Evolutionary conservation across 495 filamentous ascomycete species (phyloP).

Genomic region (Tetracladium setigerum): DNA sequence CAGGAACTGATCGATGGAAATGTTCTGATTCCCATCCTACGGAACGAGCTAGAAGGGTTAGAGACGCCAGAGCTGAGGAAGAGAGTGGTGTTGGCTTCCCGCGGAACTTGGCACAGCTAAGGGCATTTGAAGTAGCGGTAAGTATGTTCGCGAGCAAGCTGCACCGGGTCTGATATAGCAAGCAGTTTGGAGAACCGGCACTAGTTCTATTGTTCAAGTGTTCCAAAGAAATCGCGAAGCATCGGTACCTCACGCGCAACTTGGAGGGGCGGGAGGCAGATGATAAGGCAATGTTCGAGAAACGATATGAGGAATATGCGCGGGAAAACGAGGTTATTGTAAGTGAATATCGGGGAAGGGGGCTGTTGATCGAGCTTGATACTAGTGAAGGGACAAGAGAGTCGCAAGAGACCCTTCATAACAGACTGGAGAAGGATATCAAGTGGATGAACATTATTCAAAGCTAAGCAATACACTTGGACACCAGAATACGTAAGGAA

Average conservation of each 20-base stretch:
- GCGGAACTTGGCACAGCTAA: slow-evolving; percentile 2
- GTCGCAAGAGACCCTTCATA: neutral
- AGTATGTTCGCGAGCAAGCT: too few species aligned
- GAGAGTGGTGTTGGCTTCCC: slow-evolving; percentile 6
- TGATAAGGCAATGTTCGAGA: slow-evolving; percentile 10
- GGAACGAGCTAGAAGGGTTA: neutral
- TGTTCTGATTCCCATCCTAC: slow-evolving; percentile 1
- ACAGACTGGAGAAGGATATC: slow-evolving; percentile 1
- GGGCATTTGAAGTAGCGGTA: slow-evolving; percentile 3
- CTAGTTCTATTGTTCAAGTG: slow-evolving; percentile 12
- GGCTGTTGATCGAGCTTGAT: neutral
- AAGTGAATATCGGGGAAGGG: neutral
- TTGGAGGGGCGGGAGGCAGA: slow-evolving; percentile 4
- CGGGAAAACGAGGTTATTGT: neutral
- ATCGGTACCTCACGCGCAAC: slow-evolving; percentile 4
- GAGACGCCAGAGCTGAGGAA: neutral
- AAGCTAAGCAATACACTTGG: too few species aligned
- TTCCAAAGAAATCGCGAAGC: slow-evolving; percentile 7
- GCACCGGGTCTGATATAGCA: slow-evolving; percentile 2
- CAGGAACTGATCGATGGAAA: slow-evolving; percentile 3
- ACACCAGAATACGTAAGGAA: too few species aligned
- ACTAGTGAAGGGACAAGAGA: neutral
- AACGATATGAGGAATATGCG: slow-evolving; percentile 8
- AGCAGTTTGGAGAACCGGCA: neutral
- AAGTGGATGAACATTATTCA: slow-evolving; percentile 1